A percentile compares a stretch with the other conserved stretches of the same genome.
Conservation (phyloP, 768 basidiomycete species). For the Heimioporus sp. region DNA sequence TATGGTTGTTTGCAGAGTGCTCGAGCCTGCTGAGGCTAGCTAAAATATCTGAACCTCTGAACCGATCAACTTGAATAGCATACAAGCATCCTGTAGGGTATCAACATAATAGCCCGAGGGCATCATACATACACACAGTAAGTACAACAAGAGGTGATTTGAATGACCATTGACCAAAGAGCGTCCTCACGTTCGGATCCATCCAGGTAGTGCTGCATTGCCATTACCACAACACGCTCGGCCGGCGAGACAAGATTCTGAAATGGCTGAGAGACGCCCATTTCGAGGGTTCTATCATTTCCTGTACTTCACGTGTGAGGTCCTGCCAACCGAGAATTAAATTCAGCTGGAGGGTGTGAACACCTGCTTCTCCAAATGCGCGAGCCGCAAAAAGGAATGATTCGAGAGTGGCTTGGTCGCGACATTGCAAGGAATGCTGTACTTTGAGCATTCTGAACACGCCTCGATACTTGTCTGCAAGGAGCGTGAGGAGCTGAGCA, state of each 20-base stretch:
- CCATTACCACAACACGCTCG: background rate
- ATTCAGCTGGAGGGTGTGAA: conserved; percentile 9
- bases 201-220: too few species aligned
- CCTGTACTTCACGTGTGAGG: conserved; percentile 17
- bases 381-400: conserved; percentile 17
- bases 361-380: conserved; percentile 12
- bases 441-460: conserved; percentile 19
- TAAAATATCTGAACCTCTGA: too few species aligned
- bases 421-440: conserved; percentile 17
- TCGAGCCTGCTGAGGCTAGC: too few species aligned
- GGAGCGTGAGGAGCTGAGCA: conserved; percentile 15
- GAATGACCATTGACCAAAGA: too few species aligned
- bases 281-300: conserved; percentile 20
- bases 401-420: conserved; percentile 13
- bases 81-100: too few species aligned
- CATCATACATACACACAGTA: too few species aligned
- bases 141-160: too few species aligned
- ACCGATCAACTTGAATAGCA: too few species aligned
- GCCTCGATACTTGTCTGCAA: conserved; percentile 20
- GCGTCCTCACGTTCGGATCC: too few species aligned
- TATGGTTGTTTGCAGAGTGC: too few species aligned
- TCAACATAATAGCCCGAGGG: too few species aligned
- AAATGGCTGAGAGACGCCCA: conserved; percentile 16
- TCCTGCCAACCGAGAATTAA: conserved; percentile 16
- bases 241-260: conserved; percentile 8